Evolutionary conservation across 768 basidiomycete genomes (phyloP).

Genomic region (Cyathus striatus): DNA sequence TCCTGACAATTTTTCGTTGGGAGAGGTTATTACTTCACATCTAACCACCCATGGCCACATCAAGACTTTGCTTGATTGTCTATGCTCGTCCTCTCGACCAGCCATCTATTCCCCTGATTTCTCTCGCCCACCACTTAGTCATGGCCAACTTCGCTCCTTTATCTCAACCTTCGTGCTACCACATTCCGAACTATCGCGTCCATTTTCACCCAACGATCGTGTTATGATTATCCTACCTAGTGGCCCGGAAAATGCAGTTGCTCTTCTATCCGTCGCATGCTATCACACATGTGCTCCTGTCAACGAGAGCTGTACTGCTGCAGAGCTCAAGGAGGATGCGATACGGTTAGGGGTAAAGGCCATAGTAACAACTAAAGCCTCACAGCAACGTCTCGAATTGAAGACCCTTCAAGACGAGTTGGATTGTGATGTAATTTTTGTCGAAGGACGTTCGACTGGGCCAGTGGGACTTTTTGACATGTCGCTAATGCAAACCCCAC

Average conservation of each 20-base stretch:
- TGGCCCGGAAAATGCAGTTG: conserved; percentile 41
- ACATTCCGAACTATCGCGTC: conserved; percentile 17
- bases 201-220: conserved; percentile 37
- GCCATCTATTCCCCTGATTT: conserved; percentile 34
- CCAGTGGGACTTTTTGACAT: conserved; percentile 37
- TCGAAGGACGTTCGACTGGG: conserved; percentile 24
- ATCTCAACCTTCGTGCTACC: conserved; percentile 34
- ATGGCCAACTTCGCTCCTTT: conserved; percentile 29
- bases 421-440: conserved; percentile 32
- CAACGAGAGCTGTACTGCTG: conserved; percentile 38
- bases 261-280: conserved; percentile 33
- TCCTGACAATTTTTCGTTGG: conserved; percentile 24
- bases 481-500: conserved; percentile 18
- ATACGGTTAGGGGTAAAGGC: conserved; percentile 31
- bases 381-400: conserved; percentile 31
- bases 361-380: conserved; percentile 35
- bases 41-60: conserved; percentile 23
- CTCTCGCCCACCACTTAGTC: conserved; percentile 27
- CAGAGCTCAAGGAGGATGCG: conserved; percentile 39
- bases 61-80: conserved; percentile 34
- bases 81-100: conserved; percentile 24
- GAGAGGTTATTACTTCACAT: conserved; percentile 26
- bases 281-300: conserved; percentile 45
- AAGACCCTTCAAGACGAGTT: conserved; percentile 24
- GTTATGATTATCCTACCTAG: conserved; percentile 40